These are phyloP conservation scores for Epichloe bromicola DNA, from an alignment of 2,329 filamentous ascomycete species.

Conservation along the genomic window DNA sequence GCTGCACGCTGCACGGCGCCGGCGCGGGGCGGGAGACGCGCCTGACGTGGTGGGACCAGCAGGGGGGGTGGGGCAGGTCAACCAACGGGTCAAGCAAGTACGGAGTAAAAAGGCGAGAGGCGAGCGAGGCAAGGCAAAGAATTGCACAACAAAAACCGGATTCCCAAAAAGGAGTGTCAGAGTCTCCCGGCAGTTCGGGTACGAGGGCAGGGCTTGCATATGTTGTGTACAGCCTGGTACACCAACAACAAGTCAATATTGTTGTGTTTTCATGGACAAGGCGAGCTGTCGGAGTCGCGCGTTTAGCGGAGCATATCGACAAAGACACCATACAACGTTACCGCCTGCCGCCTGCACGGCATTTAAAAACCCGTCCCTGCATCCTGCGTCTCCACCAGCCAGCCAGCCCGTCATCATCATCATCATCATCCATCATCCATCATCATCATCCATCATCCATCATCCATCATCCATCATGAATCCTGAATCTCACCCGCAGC, in stretches of 20 bases:
- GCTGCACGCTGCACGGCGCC: not conserved
- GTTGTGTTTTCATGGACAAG: not conserved
- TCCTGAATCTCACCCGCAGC: not conserved
- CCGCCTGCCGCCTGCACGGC: not conserved
- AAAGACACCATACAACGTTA: not conserved
- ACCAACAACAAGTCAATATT: not conserved
- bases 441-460: too few relatives aligned
- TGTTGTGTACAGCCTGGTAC: not conserved
- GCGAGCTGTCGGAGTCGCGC: not conserved
- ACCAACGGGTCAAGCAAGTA: too few relatives aligned
- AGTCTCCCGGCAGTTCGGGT: not conserved
- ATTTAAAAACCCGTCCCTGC: not conserved
- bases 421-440: too few relatives aligned
- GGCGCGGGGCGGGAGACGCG: constrained; percentile 4
- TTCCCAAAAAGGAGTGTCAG: not conserved
- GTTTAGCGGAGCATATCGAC: constrained; percentile 2
- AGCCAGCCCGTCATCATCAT: not conserved
- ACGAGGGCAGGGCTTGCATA: not conserved
- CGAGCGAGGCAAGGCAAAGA: too few relatives aligned
- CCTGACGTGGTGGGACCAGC: not conserved
- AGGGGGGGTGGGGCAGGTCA: too few relatives aligned
- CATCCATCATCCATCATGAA: too few relatives aligned
- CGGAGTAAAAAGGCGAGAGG: too few relatives aligned
- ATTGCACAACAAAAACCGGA: too few relatives aligned
- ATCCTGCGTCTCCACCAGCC: not conserved